Evolutionary conservation across 148 eudicot species (phyloP), one percentile per base, ranked within the genome.

Genomic region (Fallopia convolvulus): DNA sequence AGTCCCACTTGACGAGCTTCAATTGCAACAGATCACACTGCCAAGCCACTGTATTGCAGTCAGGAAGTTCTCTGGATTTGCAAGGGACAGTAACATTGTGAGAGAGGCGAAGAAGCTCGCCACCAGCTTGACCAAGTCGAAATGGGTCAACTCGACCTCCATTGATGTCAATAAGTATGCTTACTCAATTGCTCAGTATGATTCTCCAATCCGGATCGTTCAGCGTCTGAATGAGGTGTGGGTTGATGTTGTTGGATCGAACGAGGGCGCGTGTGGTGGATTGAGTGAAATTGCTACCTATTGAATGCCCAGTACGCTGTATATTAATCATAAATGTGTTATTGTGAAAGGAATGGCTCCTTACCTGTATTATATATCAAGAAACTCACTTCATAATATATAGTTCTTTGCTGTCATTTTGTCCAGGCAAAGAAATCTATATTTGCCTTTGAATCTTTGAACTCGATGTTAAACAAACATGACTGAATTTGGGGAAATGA

Each of bases 111-210:
- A 88, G 80, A 88, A 88, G 71, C 86, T 93, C 68, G 87, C 90
- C 32, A 52, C 85, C 55, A 93, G 94, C 85, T 86, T 91, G 84
- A 90, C 87, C 78, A 87, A 74, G 81, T 90, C 97, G 63, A 84
- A 77, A 20, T 93, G 93, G 95, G 90, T 87, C 55, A 86, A 91
- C 72, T 78, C 86, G 3, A 91, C 90, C 52, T 82, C 90, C 39
- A 63, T 84, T 20, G 77, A 76, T 8, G 47, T 6, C 68, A 84
- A 87, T 79, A 78, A 75, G 72, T 81, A 80, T 84, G 97, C 91
- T 4, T 93, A 93, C 86, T 90, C 98, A 6, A 88, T 91, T 75
- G 98, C 98, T 40, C 94, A 91, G 84, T 90, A 88, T 65, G 82
- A 85, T 76, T 85, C 94, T 65, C 97, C 94, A 4, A 83, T 90